Evolutionary conservation across 805 yeast species (phyloP), one percentile per base, ranked within the genome.

Genomic region (Lipomyces chichibuensis): DNA sequence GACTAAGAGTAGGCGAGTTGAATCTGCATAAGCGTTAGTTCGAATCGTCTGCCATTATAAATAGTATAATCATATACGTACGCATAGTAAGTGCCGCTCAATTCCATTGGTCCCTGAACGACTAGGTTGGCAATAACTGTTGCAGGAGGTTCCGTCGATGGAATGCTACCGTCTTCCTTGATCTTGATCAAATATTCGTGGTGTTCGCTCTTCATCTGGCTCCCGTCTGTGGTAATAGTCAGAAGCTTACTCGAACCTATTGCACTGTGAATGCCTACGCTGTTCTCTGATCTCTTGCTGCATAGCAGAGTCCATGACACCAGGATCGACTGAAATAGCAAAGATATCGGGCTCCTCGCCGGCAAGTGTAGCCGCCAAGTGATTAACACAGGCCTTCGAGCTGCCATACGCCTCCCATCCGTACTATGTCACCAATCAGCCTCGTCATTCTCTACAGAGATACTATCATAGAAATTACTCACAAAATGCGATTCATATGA

Each of bases 321-420:
- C 98, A 0, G 98, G 98, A 0, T 97, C 97, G 33, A 95, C 83
- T 0, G 97, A 82, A 7, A 92, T 79, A 2, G 89, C 80, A 35
- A 79, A 77, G 13, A 92, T 79, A 0, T 80, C 82, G 1, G 82
- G 79, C 75, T 90, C 92, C 74, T 92, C 97, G 7, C 78, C 80
- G 0, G 91, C 88, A 17, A 94, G 76, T 13, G 90, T 85, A 56
- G 79, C 75, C 11, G 91, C 87, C 60, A 92, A 83, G 73, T 88
- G 92, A 77, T 94, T 92, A 59, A 94, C 75, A 0, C 97, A 97
- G 0, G 98, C 97, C 77, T 94, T 94, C 3, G 97, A 87, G 9
- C 92, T 80, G 0, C 97, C 97, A 74, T 94, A 94, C 2, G 97
- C 96, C 23, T 89, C 89, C 98, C 98, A 94, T 0, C 91, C 95